These are phyloP conservation scores for Naegleria fowleri DNA, from an alignment of 208 protist genomes.

Conservation along the genomic window DNA sequence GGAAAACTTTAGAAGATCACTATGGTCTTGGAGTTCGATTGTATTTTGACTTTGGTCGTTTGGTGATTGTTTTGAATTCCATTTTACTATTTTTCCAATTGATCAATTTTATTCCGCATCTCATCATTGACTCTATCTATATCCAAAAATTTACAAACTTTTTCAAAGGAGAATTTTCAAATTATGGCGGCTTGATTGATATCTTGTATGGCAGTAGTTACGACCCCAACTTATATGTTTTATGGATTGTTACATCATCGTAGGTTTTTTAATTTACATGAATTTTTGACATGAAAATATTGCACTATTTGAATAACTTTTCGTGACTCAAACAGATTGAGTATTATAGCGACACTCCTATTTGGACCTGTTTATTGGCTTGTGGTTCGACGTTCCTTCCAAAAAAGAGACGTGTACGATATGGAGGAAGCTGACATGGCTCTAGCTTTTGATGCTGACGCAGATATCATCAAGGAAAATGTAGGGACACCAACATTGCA, in stretches of 20 bases:
- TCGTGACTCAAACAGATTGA: neutral
- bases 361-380: neutral
- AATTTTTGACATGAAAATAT: neutral
- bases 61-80: neutral
- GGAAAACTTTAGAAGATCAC: neutral
- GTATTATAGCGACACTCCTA: neutral
- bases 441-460: neutral
- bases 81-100: neutral
- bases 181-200: neutral
- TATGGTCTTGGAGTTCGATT: neutral
- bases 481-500: neutral
- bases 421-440: neutral
- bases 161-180: no score
- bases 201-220: neutral
- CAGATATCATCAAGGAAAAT: neutral
- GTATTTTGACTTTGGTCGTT: neutral
- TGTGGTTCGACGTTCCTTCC: neutral
- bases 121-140: neutral
- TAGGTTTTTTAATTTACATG: neutral
- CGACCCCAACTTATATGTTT: neutral
- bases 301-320: no score
- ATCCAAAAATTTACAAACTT: neutral
- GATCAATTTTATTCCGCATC: neutral
- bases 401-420: neutral
- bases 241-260: neutral